Percentiles rank a stretch among this genome's conserved stretches.
phyloP scores from a whole-genome alignment of 225 moss, liverwort and hornwort genomes.

The Ulota crispa region DNA sequence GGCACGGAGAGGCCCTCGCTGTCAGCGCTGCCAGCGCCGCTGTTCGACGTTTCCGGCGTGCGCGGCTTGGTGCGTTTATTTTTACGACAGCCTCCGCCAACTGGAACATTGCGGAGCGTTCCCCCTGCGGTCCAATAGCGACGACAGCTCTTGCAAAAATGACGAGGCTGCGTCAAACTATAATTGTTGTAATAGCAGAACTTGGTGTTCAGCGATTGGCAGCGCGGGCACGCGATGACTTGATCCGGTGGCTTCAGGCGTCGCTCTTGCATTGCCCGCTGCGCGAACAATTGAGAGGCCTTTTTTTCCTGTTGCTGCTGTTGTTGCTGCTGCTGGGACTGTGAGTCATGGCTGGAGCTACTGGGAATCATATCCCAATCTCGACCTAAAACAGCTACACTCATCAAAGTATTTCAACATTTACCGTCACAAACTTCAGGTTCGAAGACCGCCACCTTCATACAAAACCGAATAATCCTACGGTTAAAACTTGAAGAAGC shows the following conservation, averaged over 20 bases:
- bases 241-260: conserved; percentile 64
- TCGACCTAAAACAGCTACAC: conserved; percentile 52
- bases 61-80: conserved; percentile 60
- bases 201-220: conserved; percentile 62
- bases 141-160: conserved; percentile 63
- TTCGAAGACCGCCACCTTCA: neutral
- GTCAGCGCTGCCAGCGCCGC: conserved; percentile 30
- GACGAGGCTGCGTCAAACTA: conserved; percentile 60
- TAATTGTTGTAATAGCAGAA: conserved; percentile 72
- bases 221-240: conserved; percentile 61
- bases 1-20: conserved; percentile 37
- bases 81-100: conserved; percentile 60
- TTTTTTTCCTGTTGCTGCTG: conserved; percentile 61
- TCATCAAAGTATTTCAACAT: conserved; percentile 49
- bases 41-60: conserved; percentile 33
- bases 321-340: conserved; percentile 35
- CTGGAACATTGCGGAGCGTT: conserved; percentile 56
- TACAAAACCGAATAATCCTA: neutral
- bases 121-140: conserved; percentile 70
- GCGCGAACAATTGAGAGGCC: conserved; percentile 63
- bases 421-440: conserved; percentile 22
- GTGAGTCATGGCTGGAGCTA: conserved; percentile 55
- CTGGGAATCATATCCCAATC: conserved; percentile 66
- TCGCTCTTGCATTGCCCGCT: conserved; percentile 65
- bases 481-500: neutral